Evolutionary conservation across 2,329 filamentous ascomycete genomes (phyloP).

Genomic region (Didymellaceae sp.): DNA sequence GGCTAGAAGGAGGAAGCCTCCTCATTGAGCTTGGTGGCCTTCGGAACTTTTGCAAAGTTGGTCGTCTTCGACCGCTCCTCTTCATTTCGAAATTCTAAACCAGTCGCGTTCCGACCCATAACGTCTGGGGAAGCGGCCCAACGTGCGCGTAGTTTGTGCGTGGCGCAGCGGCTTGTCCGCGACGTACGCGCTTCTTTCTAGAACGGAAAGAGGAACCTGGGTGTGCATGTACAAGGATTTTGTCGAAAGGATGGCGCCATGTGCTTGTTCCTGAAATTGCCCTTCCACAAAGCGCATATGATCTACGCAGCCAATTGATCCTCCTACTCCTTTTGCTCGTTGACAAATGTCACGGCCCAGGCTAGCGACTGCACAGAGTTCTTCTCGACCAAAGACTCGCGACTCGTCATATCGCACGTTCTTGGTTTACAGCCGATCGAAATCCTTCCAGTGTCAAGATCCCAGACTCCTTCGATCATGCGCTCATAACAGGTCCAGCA

Average conservation of each 20-base stretch:
- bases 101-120: constrained; percentile 9
- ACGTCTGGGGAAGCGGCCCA: constrained; percentile 15
- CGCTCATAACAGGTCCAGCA: constrained; percentile 1
- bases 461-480: constrained; percentile 2
- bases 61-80: constrained; percentile 4
- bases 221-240: too few species aligned
- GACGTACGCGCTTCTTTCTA: neutral
- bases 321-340: constrained; percentile 7
- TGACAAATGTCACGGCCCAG: constrained; percentile 10
- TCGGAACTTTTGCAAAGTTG: constrained; percentile 6
- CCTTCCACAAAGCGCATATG: constrained; percentile 2
- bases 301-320: constrained; percentile 12
- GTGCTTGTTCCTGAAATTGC: constrained; percentile 8
- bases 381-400: constrained; percentile 10
- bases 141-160: neutral
- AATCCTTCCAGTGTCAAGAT: neutral
- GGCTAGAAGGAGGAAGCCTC: constrained; percentile 1
- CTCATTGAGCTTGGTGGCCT: constrained; percentile 7
- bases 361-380: neutral
- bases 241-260: constrained; percentile 5
- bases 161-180: constrained; percentile 12
- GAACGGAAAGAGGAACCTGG: neutral
- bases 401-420: constrained; percentile 5
- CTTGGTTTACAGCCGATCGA: neutral
- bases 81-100: constrained; percentile 9